Evolutionary conservation across 2,329 filamentous ascomycete species (phyloP).

Genomic region (Penicillium vulpinum): DNA sequence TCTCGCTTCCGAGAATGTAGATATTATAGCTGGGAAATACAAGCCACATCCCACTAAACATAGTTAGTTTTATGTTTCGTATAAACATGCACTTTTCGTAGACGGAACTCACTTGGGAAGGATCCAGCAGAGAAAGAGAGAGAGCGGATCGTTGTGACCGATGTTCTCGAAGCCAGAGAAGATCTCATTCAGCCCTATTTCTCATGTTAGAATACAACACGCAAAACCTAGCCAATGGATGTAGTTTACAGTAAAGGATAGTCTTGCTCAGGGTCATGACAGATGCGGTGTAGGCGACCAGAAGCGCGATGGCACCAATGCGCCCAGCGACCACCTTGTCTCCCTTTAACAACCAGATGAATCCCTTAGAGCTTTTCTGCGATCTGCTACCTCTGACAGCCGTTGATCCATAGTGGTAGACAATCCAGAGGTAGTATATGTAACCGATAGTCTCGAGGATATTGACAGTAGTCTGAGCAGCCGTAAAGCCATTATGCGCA

Average conservation of each 20-base stretch:
- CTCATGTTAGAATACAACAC: not conserved
- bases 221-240: not conserved
- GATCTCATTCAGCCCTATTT: conserved; percentile 58
- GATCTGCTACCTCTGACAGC: conserved; percentile 28
- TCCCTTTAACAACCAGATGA: conserved; percentile 48
- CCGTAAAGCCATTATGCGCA: conserved; percentile 70
- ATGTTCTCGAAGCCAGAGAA: conserved; percentile 62
- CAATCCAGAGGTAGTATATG: conserved; percentile 58
- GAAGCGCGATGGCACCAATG: conserved; percentile 55
- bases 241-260: conserved; percentile 59
- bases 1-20: conserved; percentile 61
- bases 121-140: conserved; percentile 61
- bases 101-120: conserved; percentile 62
- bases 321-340: conserved; percentile 54
- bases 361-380: conserved; percentile 33
- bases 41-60: conserved; percentile 61
- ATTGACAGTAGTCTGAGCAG: conserved; percentile 71
- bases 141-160: conserved; percentile 59
- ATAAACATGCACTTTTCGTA: not conserved
- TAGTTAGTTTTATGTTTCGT: conserved; percentile 15
- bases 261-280: conserved; percentile 70
- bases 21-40: conserved; percentile 63
- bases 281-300: conserved; percentile 60
- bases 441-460: conserved; percentile 68
- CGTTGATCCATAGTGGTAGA: conserved; percentile 47